Conservation (phyloP, 2,329 filamentous ascomycete genomes). For the Monascus ruber region DNA sequence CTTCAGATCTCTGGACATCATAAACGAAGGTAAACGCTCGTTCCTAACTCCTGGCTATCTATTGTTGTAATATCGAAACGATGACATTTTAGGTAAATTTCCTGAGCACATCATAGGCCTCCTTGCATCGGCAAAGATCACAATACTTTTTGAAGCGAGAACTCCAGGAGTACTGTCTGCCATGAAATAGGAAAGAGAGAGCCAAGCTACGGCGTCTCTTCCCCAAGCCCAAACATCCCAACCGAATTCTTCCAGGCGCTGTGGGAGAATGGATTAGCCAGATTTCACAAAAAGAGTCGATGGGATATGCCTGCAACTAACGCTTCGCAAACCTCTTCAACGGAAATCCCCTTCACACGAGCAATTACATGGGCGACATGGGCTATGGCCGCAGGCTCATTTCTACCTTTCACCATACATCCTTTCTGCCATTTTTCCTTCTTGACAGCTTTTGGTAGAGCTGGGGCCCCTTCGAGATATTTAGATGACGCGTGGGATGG, state of each 20-base stretch:
- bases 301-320: constrained; percentile 29
- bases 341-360: constrained; percentile 63
- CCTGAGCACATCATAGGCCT: too few relatives aligned
- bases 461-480: constrained; percentile 56
- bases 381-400: constrained; percentile 81
- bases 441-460: constrained; percentile 73
- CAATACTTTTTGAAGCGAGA: too few relatives aligned
- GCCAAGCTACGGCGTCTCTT: constrained; percentile 14
- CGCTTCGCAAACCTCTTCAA: constrained; percentile 77
- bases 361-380: constrained; percentile 84
- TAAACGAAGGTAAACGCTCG: background rate
- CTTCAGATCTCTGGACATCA: background rate
- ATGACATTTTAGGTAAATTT: too few relatives aligned
- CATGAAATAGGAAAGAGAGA: background rate
- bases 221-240: constrained; percentile 63
- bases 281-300: background rate
- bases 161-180: background rate
- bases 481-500: constrained; percentile 77
- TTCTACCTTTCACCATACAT: constrained; percentile 84
- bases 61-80: background rate
- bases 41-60: background rate
- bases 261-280: constrained; percentile 10
- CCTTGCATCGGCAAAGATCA: too few relatives aligned
- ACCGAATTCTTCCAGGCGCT: constrained; percentile 71
- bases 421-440: constrained; percentile 91